A percentile compares a stretch with the other conserved stretches of the same genome.
Conservation (phyloP, 208 protist species). For the Kentomonas sorsogonicus region DNA sequence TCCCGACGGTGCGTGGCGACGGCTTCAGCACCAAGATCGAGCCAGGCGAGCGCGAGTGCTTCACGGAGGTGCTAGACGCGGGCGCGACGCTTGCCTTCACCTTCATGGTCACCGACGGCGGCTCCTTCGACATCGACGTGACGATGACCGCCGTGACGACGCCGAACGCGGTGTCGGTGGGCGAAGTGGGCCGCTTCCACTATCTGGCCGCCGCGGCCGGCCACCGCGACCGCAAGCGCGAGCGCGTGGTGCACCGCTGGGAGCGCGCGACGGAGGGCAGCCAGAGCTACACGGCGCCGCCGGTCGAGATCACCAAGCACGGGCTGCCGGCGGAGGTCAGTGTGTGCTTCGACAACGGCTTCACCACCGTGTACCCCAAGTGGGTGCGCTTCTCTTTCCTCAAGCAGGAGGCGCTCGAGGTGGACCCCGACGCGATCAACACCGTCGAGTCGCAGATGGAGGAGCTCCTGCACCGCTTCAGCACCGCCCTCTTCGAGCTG, state of each 20-base stretch:
- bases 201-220: conserved; percentile 30
- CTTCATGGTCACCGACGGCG: conserved; percentile 72
- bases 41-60: conserved; percentile 49
- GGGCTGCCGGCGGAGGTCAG: conserved; percentile 56
- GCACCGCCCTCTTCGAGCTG: conserved; percentile 40
- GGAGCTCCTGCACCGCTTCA: conserved; percentile 44
- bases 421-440: conserved; percentile 35
- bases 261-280: conserved; percentile 43
- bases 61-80: conserved; percentile 51
- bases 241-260: conserved; percentile 46
- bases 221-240: conserved; percentile 27
- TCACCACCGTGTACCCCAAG: conserved; percentile 57
- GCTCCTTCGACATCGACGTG: conserved; percentile 61
- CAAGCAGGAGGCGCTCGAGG: conserved; percentile 45
- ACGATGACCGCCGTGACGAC: conserved; percentile 32
- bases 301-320: conserved; percentile 40
- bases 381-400: conserved; percentile 54
- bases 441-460: conserved; percentile 48
- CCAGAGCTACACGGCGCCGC: conserved; percentile 57
- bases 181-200: conserved; percentile 32
- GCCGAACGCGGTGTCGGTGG: conserved; percentile 24
- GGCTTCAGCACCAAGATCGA: conserved; percentile 48
- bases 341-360: conserved; percentile 67
- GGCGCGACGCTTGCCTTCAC: conserved; percentile 51
- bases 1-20: conserved; percentile 11